A percentile compares a stretch with the other conserved stretches of the same genome.
Evolutionary conservation across 176 grass and related monocot species (phyloP).

Genomic region (Oryza rufipogon): DNA sequence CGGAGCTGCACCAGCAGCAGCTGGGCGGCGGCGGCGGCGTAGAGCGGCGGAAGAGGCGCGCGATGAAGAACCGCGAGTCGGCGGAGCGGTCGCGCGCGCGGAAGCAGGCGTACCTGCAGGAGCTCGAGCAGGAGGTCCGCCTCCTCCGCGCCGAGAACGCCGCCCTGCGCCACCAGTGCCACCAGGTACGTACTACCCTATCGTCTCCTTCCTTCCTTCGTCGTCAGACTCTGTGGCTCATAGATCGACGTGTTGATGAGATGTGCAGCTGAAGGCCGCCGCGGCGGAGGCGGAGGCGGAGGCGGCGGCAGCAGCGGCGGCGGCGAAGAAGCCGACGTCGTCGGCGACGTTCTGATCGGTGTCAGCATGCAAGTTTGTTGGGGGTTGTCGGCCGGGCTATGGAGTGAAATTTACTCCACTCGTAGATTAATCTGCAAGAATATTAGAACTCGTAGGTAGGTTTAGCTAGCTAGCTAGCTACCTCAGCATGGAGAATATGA

Average conservation of each 20-base stretch:
- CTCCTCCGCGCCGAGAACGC: slow-evolving; percentile 39
- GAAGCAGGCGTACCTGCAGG: slow-evolving; percentile 39
- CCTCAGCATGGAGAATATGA: no score
- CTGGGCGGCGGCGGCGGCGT: not conserved
- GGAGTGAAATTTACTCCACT: no score
- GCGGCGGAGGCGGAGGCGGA: not conserved
- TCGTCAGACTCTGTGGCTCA: not conserved
- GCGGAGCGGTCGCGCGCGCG: slow-evolving; percentile 51
- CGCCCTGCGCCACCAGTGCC: slow-evolving; percentile 17
- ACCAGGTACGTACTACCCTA: slow-evolving; percentile 19
- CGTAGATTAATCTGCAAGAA: no score
- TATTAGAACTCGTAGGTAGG: no score
- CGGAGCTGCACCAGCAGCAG: slow-evolving; percentile 3
- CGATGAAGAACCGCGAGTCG: slow-evolving; percentile 51
- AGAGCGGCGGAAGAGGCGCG: slow-evolving; percentile 28
- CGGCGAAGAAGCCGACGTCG: not conserved
- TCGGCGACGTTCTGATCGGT: not conserved
- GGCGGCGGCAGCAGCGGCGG: no score
- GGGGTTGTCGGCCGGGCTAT: no score
- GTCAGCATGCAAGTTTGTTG: not conserved
- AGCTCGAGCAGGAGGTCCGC: slow-evolving; percentile 45
- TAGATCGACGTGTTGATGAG: not conserved
- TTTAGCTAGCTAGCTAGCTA: no score
- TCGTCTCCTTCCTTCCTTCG: no score
- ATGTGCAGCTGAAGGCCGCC: slow-evolving; percentile 30